These are phyloP conservation scores for Cytospora leucostoma DNA, from an alignment of 2,329 filamentous ascomycete species.

Conservation along the genomic window DNA sequence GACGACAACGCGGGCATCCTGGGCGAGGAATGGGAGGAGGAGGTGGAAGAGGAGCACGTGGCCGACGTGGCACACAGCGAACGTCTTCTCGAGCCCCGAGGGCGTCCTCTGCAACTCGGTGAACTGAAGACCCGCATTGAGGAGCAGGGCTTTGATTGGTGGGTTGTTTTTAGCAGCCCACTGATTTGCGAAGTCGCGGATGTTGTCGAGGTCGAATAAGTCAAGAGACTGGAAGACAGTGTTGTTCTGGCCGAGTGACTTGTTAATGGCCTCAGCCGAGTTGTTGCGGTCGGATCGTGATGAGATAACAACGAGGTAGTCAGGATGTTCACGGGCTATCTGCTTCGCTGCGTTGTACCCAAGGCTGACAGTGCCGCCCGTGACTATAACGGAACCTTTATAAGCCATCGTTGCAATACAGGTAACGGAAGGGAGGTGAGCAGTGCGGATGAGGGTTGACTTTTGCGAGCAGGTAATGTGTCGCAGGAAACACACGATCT, in stretches of 20 bases:
- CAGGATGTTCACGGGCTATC: slow-evolving; percentile 44
- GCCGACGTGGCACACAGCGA: slow-evolving; percentile 52
- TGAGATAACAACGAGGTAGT: slow-evolving; percentile 45
- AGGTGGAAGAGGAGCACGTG: slow-evolving; percentile 53
- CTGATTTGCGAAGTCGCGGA: slow-evolving; percentile 44
- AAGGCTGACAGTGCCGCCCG: slow-evolving; percentile 47
- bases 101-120: slow-evolving; percentile 36
- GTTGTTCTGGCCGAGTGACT: slow-evolving; percentile 42
- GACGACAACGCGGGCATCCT: slow-evolving; percentile 46
- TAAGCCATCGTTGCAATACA: slow-evolving; percentile 2
- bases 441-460: too few species aligned
- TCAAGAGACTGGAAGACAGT: slow-evolving; percentile 46
- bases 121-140: slow-evolving; percentile 52
- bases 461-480: too few species aligned
- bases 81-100: slow-evolving; percentile 50
- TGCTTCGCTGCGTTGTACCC: slow-evolving; percentile 45
- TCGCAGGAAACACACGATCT: too few species aligned
- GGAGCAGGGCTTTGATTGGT: slow-evolving; percentile 46
- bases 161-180: slow-evolving; percentile 41
- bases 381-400: slow-evolving; percentile 41
- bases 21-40: slow-evolving; percentile 42
- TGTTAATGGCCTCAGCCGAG: slow-evolving; percentile 47
- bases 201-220: slow-evolving; percentile 41
- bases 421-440: too few species aligned
- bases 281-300: slow-evolving; percentile 45